Base-by-base conservation (phyloP, 495 filamentous ascomycete genomes). In the Aspergillus funiculosus region DNA sequence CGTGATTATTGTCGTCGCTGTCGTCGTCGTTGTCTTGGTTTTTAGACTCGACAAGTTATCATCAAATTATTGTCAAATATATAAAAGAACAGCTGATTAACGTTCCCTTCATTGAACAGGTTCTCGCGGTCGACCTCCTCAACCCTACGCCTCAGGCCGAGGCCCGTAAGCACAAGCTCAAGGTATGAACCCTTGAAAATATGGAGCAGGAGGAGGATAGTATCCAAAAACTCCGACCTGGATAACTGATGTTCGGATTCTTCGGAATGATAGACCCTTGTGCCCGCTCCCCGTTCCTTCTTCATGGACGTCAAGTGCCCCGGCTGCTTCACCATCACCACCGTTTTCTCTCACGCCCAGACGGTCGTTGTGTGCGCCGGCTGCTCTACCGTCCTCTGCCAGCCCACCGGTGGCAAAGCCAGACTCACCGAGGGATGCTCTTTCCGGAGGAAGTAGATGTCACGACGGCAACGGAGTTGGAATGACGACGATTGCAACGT, bases 221-320 rank as follows among this genome's bases (percentile, higher is more conserved):
- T 15, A 35, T 22, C 9, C 11, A 21, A n/a, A 40, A 18, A 32
- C 20, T 1, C 13, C 18, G 9, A 45, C n/a, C 24, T 34, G 19
- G 38, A 50, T 49, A 28, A 57, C 58, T 57, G 49, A 40, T 43
- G 17, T 13, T 26, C 38, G 32, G 27, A 14, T 39, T 26, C 26
- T 44, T 19, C 2, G 27, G 26, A n/a, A 46, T 9, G 30, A 47
- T 57, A 96, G 92, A 86, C 78, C 44, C 83, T 98, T 62, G 92
- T 98, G 63, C 92, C 92, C 59, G 83, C 81, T 48, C 92, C 92
- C 52, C 87, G 92, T 61, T 95, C 89, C 58, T 98, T 97, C 83
- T 98, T 98, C 82, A 98, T 98, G 92, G 92, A 98, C 62, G 92
- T 98, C 75, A 98, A 96, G 81, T 98, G 92, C 83, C 92, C 91